Conservation (phyloP, 1,284 basidiomycete species). For the Ganoderma lucidum region DNA sequence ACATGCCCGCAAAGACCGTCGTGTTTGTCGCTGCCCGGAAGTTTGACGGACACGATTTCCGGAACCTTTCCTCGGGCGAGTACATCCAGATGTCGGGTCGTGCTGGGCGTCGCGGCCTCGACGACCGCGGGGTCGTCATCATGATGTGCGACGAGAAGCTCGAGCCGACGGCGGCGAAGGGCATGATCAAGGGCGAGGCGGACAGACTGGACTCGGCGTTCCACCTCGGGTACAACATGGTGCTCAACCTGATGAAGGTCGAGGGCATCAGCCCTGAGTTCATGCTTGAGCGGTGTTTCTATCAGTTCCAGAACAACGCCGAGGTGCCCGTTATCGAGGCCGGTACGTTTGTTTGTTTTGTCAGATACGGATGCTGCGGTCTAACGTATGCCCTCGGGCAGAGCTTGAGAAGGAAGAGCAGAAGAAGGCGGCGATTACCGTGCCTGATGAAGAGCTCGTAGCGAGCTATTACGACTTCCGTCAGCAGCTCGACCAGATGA, state of each 20-base stretch:
- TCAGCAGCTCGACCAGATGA: conserved; percentile 91
- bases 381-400: conserved; percentile 37
- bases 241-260: conserved; percentile 98
- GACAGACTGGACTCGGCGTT: conserved; percentile 98
- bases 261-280: conserved; percentile 99
- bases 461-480: conserved; percentile 93
- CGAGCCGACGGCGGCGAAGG: conserved; percentile 91
- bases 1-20: conserved; percentile 99
- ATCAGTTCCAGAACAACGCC: conserved; percentile 96
- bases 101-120: conserved; percentile 95
- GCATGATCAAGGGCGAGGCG: conserved; percentile 99
- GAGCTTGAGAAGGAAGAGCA: conserved; percentile 84
- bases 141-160: conserved; percentile 99
- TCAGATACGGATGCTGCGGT: neutral
- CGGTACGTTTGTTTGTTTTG: conserved; percentile 56
- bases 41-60: conserved; percentile 95
- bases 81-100: conserved; percentile 99
- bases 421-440: conserved; percentile 68
- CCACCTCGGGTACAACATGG: conserved; percentile 99
- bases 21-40: conserved; percentile 97
- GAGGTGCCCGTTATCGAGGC: conserved; percentile 90
- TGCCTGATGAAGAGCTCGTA: conserved; percentile 87
- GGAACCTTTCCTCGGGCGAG: conserved; percentile 90
- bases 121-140: conserved; percentile 99
- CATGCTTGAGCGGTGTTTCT: conserved; percentile 98